Percentiles rank a stretch among this genome's conserved stretches.
phyloP scores from a whole-genome alignment of 345 rosid species.

The Odontarrhena argentea region DNA sequence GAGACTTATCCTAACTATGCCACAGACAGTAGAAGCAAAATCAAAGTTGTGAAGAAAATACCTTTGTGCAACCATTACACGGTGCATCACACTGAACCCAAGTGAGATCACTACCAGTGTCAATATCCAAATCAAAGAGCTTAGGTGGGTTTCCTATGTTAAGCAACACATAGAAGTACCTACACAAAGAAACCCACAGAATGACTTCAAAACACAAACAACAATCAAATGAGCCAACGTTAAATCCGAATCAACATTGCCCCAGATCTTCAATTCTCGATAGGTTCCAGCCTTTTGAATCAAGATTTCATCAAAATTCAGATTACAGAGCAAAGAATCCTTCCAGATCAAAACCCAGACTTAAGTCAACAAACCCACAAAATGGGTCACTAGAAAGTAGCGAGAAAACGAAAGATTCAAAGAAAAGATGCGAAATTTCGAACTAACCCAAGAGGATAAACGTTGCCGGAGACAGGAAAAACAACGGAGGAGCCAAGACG shows the following conservation, averaged over 20 bases:
- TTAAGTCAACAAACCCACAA: neutral
- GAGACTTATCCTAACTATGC: neutral
- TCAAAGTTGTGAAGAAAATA: constrained; percentile 25
- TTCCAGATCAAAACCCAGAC: neutral
- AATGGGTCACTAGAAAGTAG: neutral
- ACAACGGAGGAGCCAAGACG: constrained; percentile 55
- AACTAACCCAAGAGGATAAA: constrained; percentile 84
- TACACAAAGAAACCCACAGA: constrained; percentile 24
- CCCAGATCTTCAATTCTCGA: constrained; percentile 1
- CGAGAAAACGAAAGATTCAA: constrained; percentile 3
- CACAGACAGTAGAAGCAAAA: constrained; percentile 5
- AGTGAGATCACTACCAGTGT: constrained; percentile 94
- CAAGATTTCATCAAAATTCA: neutral
- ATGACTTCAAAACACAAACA: constrained; percentile 14
- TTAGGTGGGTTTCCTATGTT: constrained; percentile 77
- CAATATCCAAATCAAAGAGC: constrained; percentile 80
- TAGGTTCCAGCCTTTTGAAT: neutral
- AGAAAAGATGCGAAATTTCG: constrained; percentile 16
- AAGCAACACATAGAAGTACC: constrained; percentile 71
- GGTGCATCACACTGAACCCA: constrained; percentile 99
- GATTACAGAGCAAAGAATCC: neutral
- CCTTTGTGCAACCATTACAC: constrained; percentile 81
- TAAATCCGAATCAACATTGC: constrained; percentile 17
- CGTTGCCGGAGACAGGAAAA: constrained; percentile 72
- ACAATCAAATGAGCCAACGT: constrained; percentile 7